These are phyloP conservation scores for Nevesoporus exiguus DNA, from an alignment of 768 basidiomycete species.

Conservation along the genomic window DNA sequence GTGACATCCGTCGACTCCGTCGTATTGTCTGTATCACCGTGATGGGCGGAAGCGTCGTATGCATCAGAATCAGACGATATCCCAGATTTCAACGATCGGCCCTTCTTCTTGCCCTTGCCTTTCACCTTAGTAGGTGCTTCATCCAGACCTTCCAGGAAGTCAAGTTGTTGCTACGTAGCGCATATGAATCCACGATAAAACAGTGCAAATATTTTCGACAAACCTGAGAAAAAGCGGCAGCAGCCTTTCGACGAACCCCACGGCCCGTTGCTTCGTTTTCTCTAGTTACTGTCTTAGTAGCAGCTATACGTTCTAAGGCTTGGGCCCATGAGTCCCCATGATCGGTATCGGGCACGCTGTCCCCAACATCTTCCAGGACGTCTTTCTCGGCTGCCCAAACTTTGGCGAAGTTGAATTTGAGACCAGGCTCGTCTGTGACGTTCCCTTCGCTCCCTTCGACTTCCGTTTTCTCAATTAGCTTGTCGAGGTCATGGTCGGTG, in stretches of 20 bases:
- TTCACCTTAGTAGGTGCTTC: slow-evolving; percentile 39
- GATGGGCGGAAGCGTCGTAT: slow-evolving; percentile 27
- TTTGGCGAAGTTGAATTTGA: slow-evolving; percentile 84
- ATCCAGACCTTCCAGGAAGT: slow-evolving; percentile 32
- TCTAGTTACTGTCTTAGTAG: slow-evolving; percentile 38
- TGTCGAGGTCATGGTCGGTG: slow-evolving; percentile 77
- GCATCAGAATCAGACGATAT: slow-evolving; percentile 41
- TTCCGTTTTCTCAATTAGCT: slow-evolving; percentile 83
- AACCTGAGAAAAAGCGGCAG: slow-evolving; percentile 43
- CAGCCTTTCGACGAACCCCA: slow-evolving; percentile 71
- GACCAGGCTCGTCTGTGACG: slow-evolving; percentile 44
- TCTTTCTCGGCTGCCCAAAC: slow-evolving; percentile 86
- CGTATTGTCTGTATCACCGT: slow-evolving; percentile 21
- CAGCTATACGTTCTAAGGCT: slow-evolving; percentile 51
- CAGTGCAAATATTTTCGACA: slow-evolving; percentile 1
- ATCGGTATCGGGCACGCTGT: slow-evolving; percentile 43
- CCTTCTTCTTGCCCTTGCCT: slow-evolving; percentile 34
- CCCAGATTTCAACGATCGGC: slow-evolving; percentile 27
- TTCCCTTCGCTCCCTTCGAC: slow-evolving; percentile 59
- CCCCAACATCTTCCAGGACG: slow-evolving; percentile 61
- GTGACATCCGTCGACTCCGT: slow-evolving; percentile 22
- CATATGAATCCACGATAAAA: slow-evolving; percentile 1
- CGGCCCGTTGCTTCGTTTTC: slow-evolving; percentile 62
- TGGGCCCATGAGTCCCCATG: slow-evolving; percentile 80
- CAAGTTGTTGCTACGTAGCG: slow-evolving; percentile 30